Base-by-base conservation (phyloP, 2,329 filamentous ascomycete species). In the Diplodia intermedia region DNA sequence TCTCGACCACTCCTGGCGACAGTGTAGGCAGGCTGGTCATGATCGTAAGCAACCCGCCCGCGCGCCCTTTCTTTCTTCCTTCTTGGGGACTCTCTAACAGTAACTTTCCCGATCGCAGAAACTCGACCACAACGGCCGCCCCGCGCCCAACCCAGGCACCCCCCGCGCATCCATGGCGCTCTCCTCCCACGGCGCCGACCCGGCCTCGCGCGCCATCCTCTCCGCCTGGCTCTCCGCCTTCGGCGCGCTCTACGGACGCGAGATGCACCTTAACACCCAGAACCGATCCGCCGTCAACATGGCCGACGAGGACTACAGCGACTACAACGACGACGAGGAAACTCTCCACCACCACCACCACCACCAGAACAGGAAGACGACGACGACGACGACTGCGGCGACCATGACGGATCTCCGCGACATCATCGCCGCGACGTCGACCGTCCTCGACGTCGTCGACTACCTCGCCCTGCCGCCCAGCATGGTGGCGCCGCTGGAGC, bases 401-500 rank as follows among this genome's bases (percentile, higher is more conserved):
- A 56, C 23, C 14, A 78, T 79, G 65, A 73, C 73, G 11, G 71
- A 76, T 47, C 78, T 86, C 67, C 71, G 71, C 8, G 69, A 74
- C 8, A 75, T 83, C 0, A 76, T 85, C n/a, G 67, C 71, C 1
- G 78, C 80, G 54, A 80, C 80, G 23, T 72, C 80, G 38, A 75
- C 76, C 4, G 74, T 86, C 9, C 75, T 83, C 55, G 74, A 80
- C 15, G 79, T 84, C 14, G 82, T 82, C 1, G 82, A 85, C 68
- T 81, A 81, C 55, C 78, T 86, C 4, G 76, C 79, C 18, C 81
- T 82, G 49, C 76, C 80, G 18, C 72, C 75, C 15, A 71, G 80
- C 57, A 76, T 87, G 69, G 77, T 79, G 57, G 79, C 81, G 31
- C 74, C 79, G 4, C 79, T 86, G 69, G 82, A 85, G 68, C 79